A percentile compares a stretch with the other conserved stretches of the same genome.
Evolutionary conservation across 2,329 filamentous ascomycete genomes (phyloP).

Genomic region (Ophiostoma sp.): DNA sequence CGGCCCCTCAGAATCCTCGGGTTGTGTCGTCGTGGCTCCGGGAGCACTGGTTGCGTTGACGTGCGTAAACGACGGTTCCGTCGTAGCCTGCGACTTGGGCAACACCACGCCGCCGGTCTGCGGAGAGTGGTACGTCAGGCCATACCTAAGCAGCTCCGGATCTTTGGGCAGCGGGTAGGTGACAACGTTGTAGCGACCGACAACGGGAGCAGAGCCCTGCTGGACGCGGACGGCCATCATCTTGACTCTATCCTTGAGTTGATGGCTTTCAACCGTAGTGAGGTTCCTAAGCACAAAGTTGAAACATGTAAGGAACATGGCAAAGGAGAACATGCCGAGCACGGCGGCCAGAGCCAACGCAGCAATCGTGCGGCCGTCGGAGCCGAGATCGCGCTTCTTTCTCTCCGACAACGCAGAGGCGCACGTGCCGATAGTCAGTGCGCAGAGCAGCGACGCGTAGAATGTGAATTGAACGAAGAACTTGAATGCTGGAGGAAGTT

Average conservation of each 20-base stretch:
- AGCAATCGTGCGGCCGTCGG: constrained; percentile 53
- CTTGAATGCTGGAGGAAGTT: constrained; percentile 65
- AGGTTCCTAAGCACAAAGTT: constrained; percentile 71
- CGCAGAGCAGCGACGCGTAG: constrained; percentile 69
- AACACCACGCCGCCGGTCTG: neutral
- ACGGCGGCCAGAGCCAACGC: constrained; percentile 66
- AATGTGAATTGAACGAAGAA: constrained; percentile 87
- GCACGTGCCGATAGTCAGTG: constrained; percentile 62
- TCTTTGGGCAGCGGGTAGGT: constrained; percentile 31
- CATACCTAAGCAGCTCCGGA: constrained; percentile 11
- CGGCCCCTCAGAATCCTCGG: neutral
- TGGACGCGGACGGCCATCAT: constrained; percentile 75
- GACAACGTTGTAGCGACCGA: constrained; percentile 50
- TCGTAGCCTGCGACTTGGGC: neutral
- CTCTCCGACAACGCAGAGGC: constrained; percentile 46
- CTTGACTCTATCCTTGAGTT: constrained; percentile 60
- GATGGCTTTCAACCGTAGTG: constrained; percentile 81
- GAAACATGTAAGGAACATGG: constrained; percentile 73
- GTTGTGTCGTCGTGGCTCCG: neutral
- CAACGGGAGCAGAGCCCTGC: constrained; percentile 45
- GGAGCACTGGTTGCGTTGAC: constrained; percentile 12
- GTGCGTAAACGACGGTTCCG: neutral
- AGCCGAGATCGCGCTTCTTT: constrained; percentile 50
- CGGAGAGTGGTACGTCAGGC: neutral
- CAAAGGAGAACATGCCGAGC: constrained; percentile 76